Evolutionary conservation across 2,329 filamentous ascomycete species (phyloP), one percentile per base, ranked within the genome.

Genomic region (Onygena corvina): DNA sequence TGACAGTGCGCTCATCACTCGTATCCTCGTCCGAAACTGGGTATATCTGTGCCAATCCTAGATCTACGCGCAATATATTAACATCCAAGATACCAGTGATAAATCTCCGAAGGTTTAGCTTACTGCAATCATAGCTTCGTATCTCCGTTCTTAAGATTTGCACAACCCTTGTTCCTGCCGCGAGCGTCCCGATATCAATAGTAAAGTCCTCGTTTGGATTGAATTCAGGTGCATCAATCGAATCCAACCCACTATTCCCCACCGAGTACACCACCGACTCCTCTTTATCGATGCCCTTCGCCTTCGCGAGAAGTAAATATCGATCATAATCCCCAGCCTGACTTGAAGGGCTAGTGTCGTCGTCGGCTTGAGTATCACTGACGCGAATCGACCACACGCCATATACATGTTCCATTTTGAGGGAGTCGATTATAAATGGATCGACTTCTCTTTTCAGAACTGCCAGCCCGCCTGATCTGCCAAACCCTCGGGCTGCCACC

Each of bases 11-110:
- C 59, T 94, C 86, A 33, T 70, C 81, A 9, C 84, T 88, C 0
- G 83, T 89, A 55, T 92, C 86, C 59, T 94, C 92, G 58, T 96
- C 92, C 53, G 86, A 78, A 76, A 96, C 87, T 0, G 89, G 87
- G 46, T 95, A 76, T 49, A 98, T 96, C 60, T 96, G 90, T 40
- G 83, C 82, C 48, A 98, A 75, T 8, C 84, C 86, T 52, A 98
- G 77, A 64, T 94, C 86, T 87, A 59, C 27, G 47, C 47, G 51
- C 27, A 9, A 25, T 45, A 45, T 29, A 36, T 34, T 46, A 45
- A 27, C 27, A 46, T 49, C 44, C 42, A 33, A 30, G 48, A 30
- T 35, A 29, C 42, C 20, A 47, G 2, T 21, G 31, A 14, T 29
- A 20, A 16, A 3, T 9, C n/a, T 42, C 23, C 4, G 8, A 18